A percentile compares a stretch with the other conserved stretches of the same genome.
Evolutionary conservation across 495 filamentous ascomycete species (phyloP).

Genomic region (Hamigera avellanea): DNA sequence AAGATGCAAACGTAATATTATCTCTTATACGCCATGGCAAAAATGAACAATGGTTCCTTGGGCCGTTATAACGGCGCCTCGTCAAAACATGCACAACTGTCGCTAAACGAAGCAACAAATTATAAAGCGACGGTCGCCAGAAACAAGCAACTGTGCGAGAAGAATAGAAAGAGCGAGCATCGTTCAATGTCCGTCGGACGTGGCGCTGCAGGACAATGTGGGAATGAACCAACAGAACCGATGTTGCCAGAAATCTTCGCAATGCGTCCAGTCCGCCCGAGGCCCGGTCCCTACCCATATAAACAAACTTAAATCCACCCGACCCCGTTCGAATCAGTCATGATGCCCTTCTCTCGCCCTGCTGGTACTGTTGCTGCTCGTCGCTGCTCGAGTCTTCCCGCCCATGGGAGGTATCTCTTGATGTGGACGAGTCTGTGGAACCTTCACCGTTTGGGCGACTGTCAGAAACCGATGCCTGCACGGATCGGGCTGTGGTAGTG

Average conservation of each 20-base stretch:
- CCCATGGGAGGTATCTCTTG: conserved; percentile 5
- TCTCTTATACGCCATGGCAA: too few relatives aligned
- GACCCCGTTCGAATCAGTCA: too few relatives aligned
- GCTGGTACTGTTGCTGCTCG: background rate
- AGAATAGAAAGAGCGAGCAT: conserved; percentile 4
- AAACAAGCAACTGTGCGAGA: conserved; percentile 2
- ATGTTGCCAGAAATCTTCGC: too few relatives aligned
- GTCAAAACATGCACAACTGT: too few relatives aligned
- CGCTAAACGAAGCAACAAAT: background rate
- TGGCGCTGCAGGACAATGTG: conserved; percentile 5
- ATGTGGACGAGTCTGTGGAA: conserved; percentile 9
- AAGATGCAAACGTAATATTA: too few relatives aligned
- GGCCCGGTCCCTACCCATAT: too few relatives aligned
- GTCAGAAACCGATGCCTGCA: conserved; percentile 4
- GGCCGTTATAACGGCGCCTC: too few relatives aligned
- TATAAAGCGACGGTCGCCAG: conserved; percentile 2
- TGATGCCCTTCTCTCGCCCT: background rate
- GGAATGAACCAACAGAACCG: background rate
- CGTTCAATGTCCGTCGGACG: conserved; percentile 4
- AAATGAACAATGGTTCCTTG: too few relatives aligned
- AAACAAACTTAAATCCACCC: too few relatives aligned
- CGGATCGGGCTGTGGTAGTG: conserved; percentile 2
- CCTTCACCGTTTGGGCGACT: conserved; percentile 4
- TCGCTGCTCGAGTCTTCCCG: background rate
- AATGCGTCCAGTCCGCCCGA: too few relatives aligned